These are phyloP conservation scores for Litsea cubeba DNA, from an alignment of 164 flowering plant species.

Conservation along the genomic window DNA sequence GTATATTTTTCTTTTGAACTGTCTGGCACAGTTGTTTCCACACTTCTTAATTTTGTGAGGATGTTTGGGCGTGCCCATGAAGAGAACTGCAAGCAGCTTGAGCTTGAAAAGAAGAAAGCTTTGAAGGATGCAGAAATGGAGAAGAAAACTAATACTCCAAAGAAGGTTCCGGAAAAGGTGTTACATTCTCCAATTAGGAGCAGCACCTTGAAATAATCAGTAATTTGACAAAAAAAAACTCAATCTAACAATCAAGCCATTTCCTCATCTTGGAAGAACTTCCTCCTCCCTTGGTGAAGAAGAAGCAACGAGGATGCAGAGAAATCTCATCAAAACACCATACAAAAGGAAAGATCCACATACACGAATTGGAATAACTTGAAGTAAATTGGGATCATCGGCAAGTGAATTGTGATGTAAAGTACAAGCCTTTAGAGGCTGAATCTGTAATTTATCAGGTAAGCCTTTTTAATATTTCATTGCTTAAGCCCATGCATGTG, in stretches of 20 bases:
- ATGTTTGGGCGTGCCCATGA: constrained; percentile 72
- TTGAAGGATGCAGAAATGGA: constrained; percentile 60
- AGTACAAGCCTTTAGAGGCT: neutral
- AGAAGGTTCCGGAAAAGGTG: constrained; percentile 23
- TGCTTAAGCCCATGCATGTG: neutral
- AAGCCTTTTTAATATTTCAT: neutral
- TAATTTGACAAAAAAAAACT: neutral
- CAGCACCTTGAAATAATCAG: constrained; percentile 18
- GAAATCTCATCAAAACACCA: neutral
- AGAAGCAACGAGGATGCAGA: neutral
- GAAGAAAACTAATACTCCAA: constrained; percentile 35
- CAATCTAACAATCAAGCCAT: neutral
- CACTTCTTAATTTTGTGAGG: constrained; percentile 65
- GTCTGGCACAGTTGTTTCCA: constrained; percentile 64
- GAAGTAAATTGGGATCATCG: neutral
- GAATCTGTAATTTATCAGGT: neutral
- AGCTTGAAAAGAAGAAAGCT: constrained; percentile 69
- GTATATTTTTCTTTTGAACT: neutral
- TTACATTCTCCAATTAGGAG: constrained; percentile 18
- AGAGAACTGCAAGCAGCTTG: constrained; percentile 80
- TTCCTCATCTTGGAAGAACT: neutral
- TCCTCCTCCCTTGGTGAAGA: neutral
- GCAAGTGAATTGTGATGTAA: neutral
- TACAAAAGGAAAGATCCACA: neutral
- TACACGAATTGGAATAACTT: neutral